These are phyloP conservation scores for Fusarium vanettenii DNA, from an alignment of 2,329 filamentous ascomycete species.

Conservation along the genomic window DNA sequence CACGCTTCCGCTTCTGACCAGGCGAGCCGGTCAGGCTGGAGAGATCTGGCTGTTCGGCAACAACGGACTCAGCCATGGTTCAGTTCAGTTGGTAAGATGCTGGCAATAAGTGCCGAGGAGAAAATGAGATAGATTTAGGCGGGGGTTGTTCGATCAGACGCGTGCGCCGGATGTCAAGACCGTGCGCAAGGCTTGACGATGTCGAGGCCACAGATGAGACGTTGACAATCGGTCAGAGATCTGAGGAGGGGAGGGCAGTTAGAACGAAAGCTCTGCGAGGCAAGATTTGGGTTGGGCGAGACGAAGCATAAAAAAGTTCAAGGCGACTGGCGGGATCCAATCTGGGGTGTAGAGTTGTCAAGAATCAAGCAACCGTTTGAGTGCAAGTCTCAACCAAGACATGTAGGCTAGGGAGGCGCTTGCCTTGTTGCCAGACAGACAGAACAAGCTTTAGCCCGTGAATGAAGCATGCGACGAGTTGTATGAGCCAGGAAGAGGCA, in stretches of 20 bases:
- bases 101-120: slow-evolving; percentile 1
- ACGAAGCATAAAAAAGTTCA: slow-evolving; percentile 13
- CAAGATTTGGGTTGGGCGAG: slow-evolving; percentile 5
- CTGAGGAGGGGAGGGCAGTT: slow-evolving; percentile 38
- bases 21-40: slow-evolving; percentile 56
- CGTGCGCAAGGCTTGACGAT: slow-evolving; percentile 27
- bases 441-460: slow-evolving; percentile 3
- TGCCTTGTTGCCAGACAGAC: slow-evolving; percentile 3
- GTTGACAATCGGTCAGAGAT: slow-evolving; percentile 33
- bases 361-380: slow-evolving; percentile 13
- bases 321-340: neutral
- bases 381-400: slow-evolving; percentile 7
- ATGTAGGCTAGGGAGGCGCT: slow-evolving; percentile 17
- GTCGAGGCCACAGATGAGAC: slow-evolving; percentile 37
- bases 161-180: slow-evolving; percentile 20
- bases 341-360: neutral
- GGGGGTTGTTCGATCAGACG: slow-evolving; percentile 26
- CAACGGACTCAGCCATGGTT: slow-evolving; percentile 61
- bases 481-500: neutral
- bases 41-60: slow-evolving; percentile 61
- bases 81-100: slow-evolving; percentile 19
- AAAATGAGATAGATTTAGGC: neutral
- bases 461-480: neutral
- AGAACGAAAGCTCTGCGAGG: slow-evolving; percentile 27
- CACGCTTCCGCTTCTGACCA: slow-evolving; percentile 67